Evolutionary conservation across 2,329 filamentous ascomycete genomes (phyloP).

Genomic region (Apiospora malaysiana): DNA sequence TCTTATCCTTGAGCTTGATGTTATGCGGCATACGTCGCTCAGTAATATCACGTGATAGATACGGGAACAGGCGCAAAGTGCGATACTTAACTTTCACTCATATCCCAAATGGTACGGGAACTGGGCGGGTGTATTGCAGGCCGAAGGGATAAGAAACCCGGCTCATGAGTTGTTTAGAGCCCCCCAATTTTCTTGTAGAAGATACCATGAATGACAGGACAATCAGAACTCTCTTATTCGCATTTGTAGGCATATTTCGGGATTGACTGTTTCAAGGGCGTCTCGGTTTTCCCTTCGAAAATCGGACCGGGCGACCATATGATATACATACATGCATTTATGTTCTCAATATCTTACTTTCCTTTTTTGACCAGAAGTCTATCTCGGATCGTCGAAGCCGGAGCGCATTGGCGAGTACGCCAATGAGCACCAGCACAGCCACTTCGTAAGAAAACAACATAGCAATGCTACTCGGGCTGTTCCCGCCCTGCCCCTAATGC

Average conservation of each 20-base stretch:
- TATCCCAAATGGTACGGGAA: not conserved
- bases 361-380: not conserved
- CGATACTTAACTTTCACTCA: not conserved
- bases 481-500: not conserved
- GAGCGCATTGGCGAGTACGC: not conserved
- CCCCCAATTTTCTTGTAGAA: not conserved
- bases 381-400: not conserved
- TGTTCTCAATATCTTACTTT: not conserved
- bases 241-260: not conserved
- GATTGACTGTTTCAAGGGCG: not conserved
- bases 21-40: not conserved
- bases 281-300: not conserved
- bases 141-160: not conserved
- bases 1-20: constrained; percentile 50
- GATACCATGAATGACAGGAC: not conserved
- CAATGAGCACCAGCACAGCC: not conserved
- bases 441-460: not conserved
- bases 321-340: not conserved
- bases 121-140: not conserved
- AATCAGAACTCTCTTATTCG: not conserved
- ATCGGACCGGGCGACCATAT: not conserved
- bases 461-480: not conserved
- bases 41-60: not conserved
- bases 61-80: not conserved
- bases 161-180: not conserved